A percentile compares a stretch with the other conserved stretches of the same genome.
phyloP scores from a whole-genome alignment of 1,284 basidiomycete species.

The Irpex sp. region DNA sequence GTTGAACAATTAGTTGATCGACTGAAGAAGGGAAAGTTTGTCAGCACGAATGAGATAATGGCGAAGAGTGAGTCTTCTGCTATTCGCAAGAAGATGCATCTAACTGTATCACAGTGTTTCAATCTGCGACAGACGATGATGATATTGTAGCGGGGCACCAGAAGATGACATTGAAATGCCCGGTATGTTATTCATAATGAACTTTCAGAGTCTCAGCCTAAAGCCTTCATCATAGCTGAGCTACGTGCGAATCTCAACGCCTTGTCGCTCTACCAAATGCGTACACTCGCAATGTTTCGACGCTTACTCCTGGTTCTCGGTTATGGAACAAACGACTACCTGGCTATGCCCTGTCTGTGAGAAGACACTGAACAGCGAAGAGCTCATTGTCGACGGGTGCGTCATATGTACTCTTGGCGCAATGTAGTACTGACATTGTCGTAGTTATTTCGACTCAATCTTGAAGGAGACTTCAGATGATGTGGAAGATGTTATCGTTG shows the following conservation, averaged over 20 bases:
- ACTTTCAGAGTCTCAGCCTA: background rate
- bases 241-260: constrained; percentile 82
- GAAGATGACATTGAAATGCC: constrained; percentile 88
- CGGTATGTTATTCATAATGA: constrained; percentile 52
- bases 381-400: constrained; percentile 90
- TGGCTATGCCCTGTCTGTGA: constrained; percentile 98
- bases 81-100: too few relatives aligned
- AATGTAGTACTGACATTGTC: background rate
- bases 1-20: constrained; percentile 66
- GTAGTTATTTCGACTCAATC: constrained; percentile 82
- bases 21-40: constrained; percentile 64
- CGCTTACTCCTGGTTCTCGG: constrained; percentile 88
- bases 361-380: constrained; percentile 71
- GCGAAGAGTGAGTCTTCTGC: constrained; percentile 50
- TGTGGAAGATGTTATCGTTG: constrained; percentile 90
- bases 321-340: constrained; percentile 96
- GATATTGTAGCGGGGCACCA: constrained; percentile 87
- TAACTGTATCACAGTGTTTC: constrained; percentile 47
- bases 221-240: constrained; percentile 57
- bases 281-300: constrained; percentile 97
- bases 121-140: constrained; percentile 65
- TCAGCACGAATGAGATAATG: constrained; percentile 63
- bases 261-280: constrained; percentile 83
- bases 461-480: constrained; percentile 71
- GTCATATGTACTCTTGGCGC: constrained; percentile 22